Percentiles rank a stretch among this genome's conserved stretches.
These are phyloP conservation scores for Aureobasidium sp. DNA, from an alignment of 2,329 filamentous ascomycete species.

Conservation along the genomic window DNA sequence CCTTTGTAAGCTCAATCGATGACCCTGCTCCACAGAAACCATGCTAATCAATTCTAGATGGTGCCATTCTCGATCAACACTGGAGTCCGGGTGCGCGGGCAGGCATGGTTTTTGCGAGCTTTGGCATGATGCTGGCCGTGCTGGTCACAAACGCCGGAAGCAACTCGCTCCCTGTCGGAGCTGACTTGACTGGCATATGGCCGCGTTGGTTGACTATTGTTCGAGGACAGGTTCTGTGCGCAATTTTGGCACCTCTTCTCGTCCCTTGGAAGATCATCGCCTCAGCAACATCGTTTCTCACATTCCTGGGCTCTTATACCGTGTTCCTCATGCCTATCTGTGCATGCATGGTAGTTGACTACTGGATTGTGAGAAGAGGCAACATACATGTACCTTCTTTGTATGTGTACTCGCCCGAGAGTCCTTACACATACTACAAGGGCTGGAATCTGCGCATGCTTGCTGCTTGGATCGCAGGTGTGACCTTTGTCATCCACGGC, in stretches of 20 bases:
- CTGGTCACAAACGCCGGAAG: neutral
- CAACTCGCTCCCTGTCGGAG: neutral
- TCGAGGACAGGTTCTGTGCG: neutral
- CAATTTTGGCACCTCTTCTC: neutral
- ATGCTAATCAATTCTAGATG: neutral
- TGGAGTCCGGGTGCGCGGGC: neutral
- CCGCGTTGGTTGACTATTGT: neutral
- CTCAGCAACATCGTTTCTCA: neutral
- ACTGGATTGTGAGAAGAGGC: neutral
- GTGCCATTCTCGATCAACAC: neutral
- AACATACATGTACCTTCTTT: neutral
- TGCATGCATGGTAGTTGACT: neutral
- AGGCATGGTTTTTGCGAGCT: neutral
- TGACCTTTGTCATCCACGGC: neutral
- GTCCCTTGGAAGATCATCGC: slow-evolving; percentile 7
- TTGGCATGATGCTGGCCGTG: slow-evolving; percentile 2
- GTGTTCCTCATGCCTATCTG: slow-evolving; percentile 2
- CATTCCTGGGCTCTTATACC: neutral
- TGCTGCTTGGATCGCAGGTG: neutral
- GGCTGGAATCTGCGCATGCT: slow-evolving; percentile 4
- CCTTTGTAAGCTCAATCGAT: neutral
- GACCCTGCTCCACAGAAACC: no score
- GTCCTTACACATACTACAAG: neutral
- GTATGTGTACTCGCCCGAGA: neutral
- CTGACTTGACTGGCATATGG: neutral